Conservation (phyloP, 2,329 filamentous ascomycete genomes). For the Pyrenophora tritici-repentis region DNA sequence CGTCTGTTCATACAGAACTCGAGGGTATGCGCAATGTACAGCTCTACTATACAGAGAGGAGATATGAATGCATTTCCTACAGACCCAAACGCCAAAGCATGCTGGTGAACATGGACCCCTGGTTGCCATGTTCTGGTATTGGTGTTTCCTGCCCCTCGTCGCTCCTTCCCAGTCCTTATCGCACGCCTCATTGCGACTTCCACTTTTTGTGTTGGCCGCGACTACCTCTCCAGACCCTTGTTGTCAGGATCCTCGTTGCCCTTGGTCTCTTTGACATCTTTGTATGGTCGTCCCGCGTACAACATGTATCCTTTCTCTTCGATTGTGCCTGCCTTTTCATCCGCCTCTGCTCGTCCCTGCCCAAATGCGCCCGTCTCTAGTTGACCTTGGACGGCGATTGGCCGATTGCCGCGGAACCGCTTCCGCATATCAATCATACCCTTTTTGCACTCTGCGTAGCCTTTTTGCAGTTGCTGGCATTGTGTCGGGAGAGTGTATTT, state of each 20-base stretch:
- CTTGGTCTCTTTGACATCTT: slow-evolving; percentile 35
- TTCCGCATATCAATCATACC: slow-evolving; percentile 99
- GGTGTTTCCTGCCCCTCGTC: not conserved
- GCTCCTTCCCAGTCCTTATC: too few relatives aligned
- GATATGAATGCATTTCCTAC: not conserved
- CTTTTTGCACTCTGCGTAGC: slow-evolving; percentile 92
- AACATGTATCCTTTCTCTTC: slow-evolving; percentile 49
- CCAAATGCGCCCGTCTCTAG: slow-evolving; percentile 43
- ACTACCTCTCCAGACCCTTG: slow-evolving; percentile 25
- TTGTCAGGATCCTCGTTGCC: slow-evolving; percentile 36
- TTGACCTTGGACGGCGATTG: slow-evolving; percentile 59
- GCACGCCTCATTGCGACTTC: too few relatives aligned
- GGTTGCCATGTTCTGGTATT: not conserved
- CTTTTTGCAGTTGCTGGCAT: slow-evolving; percentile 89
- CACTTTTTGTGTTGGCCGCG: too few relatives aligned
- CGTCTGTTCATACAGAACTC: not conserved
- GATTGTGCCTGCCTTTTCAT: slow-evolving; percentile 43
- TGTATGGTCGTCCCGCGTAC: slow-evolving; percentile 43
- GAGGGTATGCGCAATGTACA: slow-evolving; percentile 13
- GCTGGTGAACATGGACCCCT: slow-evolving; percentile 3
- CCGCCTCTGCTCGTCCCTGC: slow-evolving; percentile 31
- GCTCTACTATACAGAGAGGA: slow-evolving; percentile 20
- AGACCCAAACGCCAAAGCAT: slow-evolving; percentile 18
- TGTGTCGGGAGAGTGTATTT: slow-evolving; percentile 79
- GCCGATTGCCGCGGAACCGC: slow-evolving; percentile 92